A percentile compares a stretch with the other conserved stretches of the same genome.
These are phyloP conservation scores for Paraconiothyrium sp. DNA, from an alignment of 2,329 filamentous ascomycete species.

Conservation along the genomic window DNA sequence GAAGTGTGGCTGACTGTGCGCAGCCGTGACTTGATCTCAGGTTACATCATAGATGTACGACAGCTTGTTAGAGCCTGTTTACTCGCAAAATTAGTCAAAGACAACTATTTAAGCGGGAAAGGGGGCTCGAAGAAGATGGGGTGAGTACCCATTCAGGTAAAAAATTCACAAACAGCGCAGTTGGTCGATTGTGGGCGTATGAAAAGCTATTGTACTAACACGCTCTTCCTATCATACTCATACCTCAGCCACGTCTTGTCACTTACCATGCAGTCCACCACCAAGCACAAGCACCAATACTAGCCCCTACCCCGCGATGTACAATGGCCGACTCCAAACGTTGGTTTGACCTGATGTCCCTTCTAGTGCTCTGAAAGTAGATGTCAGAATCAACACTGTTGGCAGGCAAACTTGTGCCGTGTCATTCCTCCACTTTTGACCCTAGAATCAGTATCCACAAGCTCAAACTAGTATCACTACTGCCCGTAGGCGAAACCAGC, in stretches of 20 bases:
- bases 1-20: no score
- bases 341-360: constrained; percentile 3
- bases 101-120: no score
- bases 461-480: no score
- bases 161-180: background rate
- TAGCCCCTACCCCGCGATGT: constrained; percentile 4
- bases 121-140: background rate
- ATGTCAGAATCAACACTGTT: no score
- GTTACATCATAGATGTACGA: background rate
- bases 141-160: background rate
- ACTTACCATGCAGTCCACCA: background rate
- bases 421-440: no score
- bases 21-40: no score
- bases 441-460: no score
- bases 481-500: no score
- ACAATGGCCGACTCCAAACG: constrained; percentile 8
- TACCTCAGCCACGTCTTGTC: background rate
- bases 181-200: background rate
- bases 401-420: no score
- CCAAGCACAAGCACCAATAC: constrained; percentile 2
- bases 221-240: background rate
- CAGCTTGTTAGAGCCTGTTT: background rate
- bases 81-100: no score
- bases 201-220: background rate
- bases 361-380: background rate